Conservation (phyloP, 768 basidiomycete species). For the Austroboletus eburneus region DNA sequence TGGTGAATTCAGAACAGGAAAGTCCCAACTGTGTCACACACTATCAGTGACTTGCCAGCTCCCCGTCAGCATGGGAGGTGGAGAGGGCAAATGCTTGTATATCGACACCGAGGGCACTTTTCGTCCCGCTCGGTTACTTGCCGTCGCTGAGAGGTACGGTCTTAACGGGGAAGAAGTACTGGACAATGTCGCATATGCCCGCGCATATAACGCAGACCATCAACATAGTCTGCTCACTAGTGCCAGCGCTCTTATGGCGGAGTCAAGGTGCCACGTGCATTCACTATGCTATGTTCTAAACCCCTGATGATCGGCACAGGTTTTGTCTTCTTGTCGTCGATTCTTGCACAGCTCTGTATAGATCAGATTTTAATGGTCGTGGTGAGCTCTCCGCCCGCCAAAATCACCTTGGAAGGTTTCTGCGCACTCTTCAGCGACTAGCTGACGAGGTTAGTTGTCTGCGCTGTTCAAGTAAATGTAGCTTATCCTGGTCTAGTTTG, state of each 20-base stretch:
- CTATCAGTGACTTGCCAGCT: constrained; percentile 97
- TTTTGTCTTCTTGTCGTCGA: constrained; percentile 97
- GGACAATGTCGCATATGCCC: constrained; percentile 97
- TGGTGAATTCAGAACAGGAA: constrained; percentile 98
- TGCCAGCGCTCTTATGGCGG: constrained; percentile 98
- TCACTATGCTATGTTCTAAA: constrained; percentile 8
- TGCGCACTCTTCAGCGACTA: constrained; percentile 86
- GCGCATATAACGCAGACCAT: constrained; percentile 98
- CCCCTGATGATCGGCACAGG: constrained; percentile 39
- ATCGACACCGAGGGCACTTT: constrained; percentile 99
- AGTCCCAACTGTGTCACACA: constrained; percentile 97
- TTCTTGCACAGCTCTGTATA: constrained; percentile 92
- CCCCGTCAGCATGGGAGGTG: constrained; percentile 96
- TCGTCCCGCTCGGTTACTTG: constrained; percentile 90
- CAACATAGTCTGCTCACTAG: constrained; percentile 85
- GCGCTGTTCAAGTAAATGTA: constrained; percentile 2
- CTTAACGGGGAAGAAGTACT: constrained; percentile 96
- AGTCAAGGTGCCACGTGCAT: constrained; percentile 69
- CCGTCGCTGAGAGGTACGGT: constrained; percentile 95
- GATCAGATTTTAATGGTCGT: constrained; percentile 93
- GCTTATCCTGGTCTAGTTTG: constrained; percentile 57
- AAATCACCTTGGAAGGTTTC: constrained; percentile 92
- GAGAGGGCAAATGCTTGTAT: constrained; percentile 97
- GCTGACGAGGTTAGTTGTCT: constrained; percentile 81
- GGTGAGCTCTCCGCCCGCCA: constrained; percentile 95